A percentile compares a stretch with the other conserved stretches of the same genome.
Evolutionary conservation across 352 stramenopile species (phyloP).

Genomic region (Phytophthora europaea): DNA sequence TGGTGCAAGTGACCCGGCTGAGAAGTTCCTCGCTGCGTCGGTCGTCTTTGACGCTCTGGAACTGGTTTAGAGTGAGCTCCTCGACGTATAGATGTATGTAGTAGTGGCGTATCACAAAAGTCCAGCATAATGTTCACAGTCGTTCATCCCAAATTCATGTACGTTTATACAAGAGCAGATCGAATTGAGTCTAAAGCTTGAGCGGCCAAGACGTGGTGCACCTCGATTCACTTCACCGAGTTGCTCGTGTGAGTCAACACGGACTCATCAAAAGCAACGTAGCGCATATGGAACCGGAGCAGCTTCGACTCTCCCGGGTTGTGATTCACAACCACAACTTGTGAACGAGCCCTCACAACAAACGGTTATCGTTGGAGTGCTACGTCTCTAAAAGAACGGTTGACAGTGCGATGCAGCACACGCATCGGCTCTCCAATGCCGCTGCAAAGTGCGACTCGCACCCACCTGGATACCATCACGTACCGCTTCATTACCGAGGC

Average conservation of each 20-base stretch:
- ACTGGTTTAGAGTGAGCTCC: conserved; percentile 31
- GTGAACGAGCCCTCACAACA: no score
- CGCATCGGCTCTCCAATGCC: no score
- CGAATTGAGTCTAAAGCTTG: background rate
- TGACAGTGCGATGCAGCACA: no score
- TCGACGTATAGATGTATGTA: background rate
- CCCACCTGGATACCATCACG: background rate
- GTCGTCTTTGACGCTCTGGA: conserved; percentile 66
- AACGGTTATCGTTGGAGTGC: no score
- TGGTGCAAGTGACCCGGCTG: conserved; percentile 42
- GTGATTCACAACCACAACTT: no score
- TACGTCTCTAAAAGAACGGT: no score
- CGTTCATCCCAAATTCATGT: background rate
- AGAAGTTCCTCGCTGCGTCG: conserved; percentile 56
- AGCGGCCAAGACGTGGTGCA: background rate
- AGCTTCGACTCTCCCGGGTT: background rate
- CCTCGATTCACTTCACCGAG: background rate
- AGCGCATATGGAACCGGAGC: conserved; percentile 20
- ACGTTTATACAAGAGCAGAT: no score
- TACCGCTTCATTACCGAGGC: background rate
- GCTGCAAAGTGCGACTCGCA: no score
- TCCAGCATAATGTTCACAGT: background rate
- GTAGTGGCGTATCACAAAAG: background rate
- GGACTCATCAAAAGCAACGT: conserved; percentile 13
- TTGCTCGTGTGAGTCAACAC: conserved; percentile 6